These are phyloP conservation scores for Ormosia emarginata DNA, from an alignment of 306 rosid genomes.

Conservation along the genomic window DNA sequence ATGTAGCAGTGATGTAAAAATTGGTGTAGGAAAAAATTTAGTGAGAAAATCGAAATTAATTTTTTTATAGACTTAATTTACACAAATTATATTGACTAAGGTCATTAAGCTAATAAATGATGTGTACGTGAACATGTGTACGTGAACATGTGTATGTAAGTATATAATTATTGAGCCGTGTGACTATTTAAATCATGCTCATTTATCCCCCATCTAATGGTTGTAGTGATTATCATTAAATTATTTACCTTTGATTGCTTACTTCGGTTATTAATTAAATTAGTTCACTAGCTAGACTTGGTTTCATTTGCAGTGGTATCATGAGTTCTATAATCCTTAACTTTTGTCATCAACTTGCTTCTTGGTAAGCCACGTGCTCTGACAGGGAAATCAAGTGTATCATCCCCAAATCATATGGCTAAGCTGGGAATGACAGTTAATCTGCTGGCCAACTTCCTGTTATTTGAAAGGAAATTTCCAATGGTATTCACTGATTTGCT, in stretches of 20 bases:
- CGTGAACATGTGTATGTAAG: too few species aligned
- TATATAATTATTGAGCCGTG: neutral
- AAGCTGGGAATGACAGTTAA: neutral
- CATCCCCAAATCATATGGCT: neutral
- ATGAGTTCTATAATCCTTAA: neutral
- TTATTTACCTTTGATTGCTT: neutral
- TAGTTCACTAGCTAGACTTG: neutral
- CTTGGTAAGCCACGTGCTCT: neutral
- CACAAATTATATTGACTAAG: too few species aligned
- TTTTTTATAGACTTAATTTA: too few species aligned
- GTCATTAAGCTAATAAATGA: too few species aligned
- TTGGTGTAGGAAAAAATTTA: too few species aligned
- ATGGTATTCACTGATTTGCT: neutral
- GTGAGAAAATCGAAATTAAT: too few species aligned
- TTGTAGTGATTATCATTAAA: neutral
- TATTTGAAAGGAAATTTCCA: neutral
- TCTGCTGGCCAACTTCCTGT: neutral
- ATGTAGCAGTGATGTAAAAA: too few species aligned
- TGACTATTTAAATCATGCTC: neutral
- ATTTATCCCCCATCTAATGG: neutral
- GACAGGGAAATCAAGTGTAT: constrained; percentile 3
- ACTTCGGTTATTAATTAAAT: neutral
- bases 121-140: too few species aligned
- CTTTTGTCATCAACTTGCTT: constrained; percentile 11
- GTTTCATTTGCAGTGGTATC: constrained; percentile 11